These are phyloP conservation scores for Saccharomycopsis crataegensis DNA, from an alignment of 1,139 yeast genomes.

Conservation along the genomic window DNA sequence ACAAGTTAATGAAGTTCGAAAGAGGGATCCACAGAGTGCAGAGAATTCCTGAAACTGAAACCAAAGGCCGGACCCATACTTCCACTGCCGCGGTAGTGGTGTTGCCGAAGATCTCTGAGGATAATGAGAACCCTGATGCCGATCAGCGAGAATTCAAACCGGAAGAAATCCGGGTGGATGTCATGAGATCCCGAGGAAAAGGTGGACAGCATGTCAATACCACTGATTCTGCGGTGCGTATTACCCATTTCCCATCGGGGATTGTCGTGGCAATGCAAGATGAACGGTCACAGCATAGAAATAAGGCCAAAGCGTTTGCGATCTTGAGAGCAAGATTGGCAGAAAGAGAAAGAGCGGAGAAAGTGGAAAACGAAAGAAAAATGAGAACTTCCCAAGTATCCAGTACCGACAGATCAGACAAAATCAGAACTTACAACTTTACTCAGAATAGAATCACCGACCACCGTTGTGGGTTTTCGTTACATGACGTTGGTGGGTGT, in stretches of 20 bases:
- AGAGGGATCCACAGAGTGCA: conserved; percentile 97
- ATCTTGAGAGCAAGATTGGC: conserved; percentile 79
- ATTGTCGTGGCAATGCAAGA: conserved; percentile 87
- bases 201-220: conserved; percentile 99
- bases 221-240: conserved; percentile 92
- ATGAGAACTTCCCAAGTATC: conserved; percentile 79
- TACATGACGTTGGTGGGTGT: conserved; percentile 76
- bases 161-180: conserved; percentile 85
- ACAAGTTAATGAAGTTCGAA: conserved; percentile 66
- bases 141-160: conserved; percentile 75
- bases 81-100: conserved; percentile 95
- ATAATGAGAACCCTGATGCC: conserved; percentile 40
- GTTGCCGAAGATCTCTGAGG: conserved; percentile 69
- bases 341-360: conserved; percentile 63
- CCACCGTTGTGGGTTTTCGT: conserved; percentile 76
- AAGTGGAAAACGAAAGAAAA: conserved; percentile 55
- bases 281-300: conserved; percentile 89
- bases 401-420: conserved; percentile 85
- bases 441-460: conserved; percentile 93
- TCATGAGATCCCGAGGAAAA: conserved; percentile 94
- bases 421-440: conserved; percentile 86
- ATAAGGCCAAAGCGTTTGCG: conserved; percentile 90
- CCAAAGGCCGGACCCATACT: conserved; percentile 91
- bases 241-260: conserved; percentile 90
- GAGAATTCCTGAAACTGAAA: conserved; percentile 86